A percentile compares a stretch with the other conserved stretches of the same genome.
Conservation (phyloP, 257 asterid genomes). For the Linderniella brevidens region DNA sequence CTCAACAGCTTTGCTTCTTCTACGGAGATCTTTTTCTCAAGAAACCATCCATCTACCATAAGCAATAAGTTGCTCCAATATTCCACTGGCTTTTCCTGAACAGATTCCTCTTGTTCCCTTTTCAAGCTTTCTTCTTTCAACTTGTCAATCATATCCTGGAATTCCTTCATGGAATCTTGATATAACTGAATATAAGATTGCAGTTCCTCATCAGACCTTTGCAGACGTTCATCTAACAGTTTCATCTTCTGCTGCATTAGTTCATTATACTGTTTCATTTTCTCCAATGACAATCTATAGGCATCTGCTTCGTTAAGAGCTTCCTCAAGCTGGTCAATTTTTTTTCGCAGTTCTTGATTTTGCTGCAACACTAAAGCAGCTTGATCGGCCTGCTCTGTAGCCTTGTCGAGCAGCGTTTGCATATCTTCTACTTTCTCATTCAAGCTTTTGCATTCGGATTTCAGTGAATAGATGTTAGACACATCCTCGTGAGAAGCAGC, state of each 20-base stretch:
- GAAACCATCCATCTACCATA: slow-evolving; percentile 85
- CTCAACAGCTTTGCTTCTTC: slow-evolving; percentile 57
- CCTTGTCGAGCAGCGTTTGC: slow-evolving; percentile 44
- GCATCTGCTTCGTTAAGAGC: slow-evolving; percentile 62
- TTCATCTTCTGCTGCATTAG: slow-evolving; percentile 70
- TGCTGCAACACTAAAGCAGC: slow-evolving; percentile 62
- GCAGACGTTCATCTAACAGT: slow-evolving; percentile 69
- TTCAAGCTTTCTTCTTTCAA: slow-evolving; percentile 60
- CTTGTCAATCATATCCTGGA: slow-evolving; percentile 57
- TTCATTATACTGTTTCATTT: slow-evolving; percentile 56
- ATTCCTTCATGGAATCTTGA: slow-evolving; percentile 80
- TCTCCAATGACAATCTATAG: slow-evolving; percentile 63
- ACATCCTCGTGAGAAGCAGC: slow-evolving; percentile 63
- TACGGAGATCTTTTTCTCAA: slow-evolving; percentile 61
- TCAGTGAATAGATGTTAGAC: slow-evolving; percentile 36
- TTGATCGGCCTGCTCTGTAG: slow-evolving; percentile 69
- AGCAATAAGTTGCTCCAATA: slow-evolving; percentile 80
- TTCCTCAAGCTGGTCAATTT: slow-evolving; percentile 73
- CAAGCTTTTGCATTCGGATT: slow-evolving; percentile 51
- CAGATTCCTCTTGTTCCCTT: slow-evolving; percentile 24
- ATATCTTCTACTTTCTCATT: slow-evolving; percentile 61
- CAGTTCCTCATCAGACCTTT: slow-evolving; percentile 77
- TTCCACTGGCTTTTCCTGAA: slow-evolving; percentile 47
- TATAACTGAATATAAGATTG: slow-evolving; percentile 49
- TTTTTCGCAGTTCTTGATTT: slow-evolving; percentile 74